A percentile compares a stretch with the other conserved stretches of the same genome.
These are phyloP conservation scores for Boletus edulis DNA, from an alignment of 768 basidiomycete genomes.

Conservation along the genomic window DNA sequence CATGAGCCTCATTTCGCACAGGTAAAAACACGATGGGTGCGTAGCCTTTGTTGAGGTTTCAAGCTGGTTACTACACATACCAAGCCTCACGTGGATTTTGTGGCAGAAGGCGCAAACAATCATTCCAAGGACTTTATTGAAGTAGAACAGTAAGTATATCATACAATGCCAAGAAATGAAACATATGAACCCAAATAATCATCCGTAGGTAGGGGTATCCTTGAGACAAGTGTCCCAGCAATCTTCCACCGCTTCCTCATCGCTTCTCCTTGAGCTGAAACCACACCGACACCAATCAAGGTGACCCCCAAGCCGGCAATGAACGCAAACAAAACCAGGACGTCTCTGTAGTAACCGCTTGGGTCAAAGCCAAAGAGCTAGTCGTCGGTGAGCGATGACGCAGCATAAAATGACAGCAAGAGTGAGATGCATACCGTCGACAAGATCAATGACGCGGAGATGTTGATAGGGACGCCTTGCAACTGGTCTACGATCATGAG, in stretches of 20 bases:
- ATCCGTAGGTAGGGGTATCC: too few relatives aligned
- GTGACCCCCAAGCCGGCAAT: conserved; percentile 74
- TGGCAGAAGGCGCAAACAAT: too few relatives aligned
- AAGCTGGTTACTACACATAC: too few relatives aligned
- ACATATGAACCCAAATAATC: too few relatives aligned
- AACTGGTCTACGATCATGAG: conserved; percentile 78
- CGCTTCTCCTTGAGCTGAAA: conserved; percentile 74
- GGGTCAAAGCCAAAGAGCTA: conserved; percentile 85
- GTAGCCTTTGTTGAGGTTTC: too few relatives aligned
- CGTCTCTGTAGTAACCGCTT: conserved; percentile 86
- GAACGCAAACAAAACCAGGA: conserved; percentile 83
- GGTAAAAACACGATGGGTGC: too few relatives aligned
- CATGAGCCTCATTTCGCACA: too few relatives aligned
- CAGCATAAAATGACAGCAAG: neutral
- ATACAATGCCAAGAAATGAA: too few relatives aligned
- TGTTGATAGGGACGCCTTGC: conserved; percentile 76
- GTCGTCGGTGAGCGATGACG: neutral
- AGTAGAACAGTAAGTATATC: too few relatives aligned
- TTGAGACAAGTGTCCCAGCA: too few relatives aligned
- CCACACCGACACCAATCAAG: conserved; percentile 78
- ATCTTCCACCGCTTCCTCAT: conserved; percentile 28
- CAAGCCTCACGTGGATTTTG: too few relatives aligned
- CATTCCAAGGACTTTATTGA: too few relatives aligned
- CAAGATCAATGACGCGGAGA: conserved; percentile 87
- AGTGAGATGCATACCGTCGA: conserved; percentile 51